A percentile compares a stretch with the other conserved stretches of the same genome.
phyloP scores from a whole-genome alignment of 768 basidiomycete species.

The Pholiota microspora region DNA sequence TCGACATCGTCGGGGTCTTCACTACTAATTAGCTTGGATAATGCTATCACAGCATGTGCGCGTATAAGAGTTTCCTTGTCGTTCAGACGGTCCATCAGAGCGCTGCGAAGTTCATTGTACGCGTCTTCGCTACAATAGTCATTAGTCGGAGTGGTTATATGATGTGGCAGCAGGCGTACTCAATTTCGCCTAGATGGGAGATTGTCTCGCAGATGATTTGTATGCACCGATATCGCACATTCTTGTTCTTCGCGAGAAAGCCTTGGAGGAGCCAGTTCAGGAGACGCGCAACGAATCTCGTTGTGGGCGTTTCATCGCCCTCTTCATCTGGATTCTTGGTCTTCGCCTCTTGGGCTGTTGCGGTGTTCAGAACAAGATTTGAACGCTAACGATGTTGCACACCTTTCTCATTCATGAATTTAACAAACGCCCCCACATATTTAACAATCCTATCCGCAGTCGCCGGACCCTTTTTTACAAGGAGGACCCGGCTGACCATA shows the following conservation, averaged over 20 bases:
- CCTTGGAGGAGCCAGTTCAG: slow-evolving; percentile 77
- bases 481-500: slow-evolving; percentile 68
- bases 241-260: slow-evolving; percentile 89
- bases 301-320: slow-evolving; percentile 61
- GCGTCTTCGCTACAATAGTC: slow-evolving; percentile 67
- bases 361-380: background rate
- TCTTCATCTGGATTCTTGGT: slow-evolving; percentile 41
- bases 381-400: slow-evolving; percentile 18
- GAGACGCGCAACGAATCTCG: slow-evolving; percentile 67
- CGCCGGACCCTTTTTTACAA: slow-evolving; percentile 82
- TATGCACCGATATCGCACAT: slow-evolving; percentile 76
- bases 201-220: slow-evolving; percentile 87
- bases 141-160: background rate
- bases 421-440: slow-evolving; percentile 83
- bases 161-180: slow-evolving; percentile 48
- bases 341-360: slow-evolving; percentile 15
- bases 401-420: slow-evolving; percentile 85
- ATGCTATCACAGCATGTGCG: slow-evolving; percentile 80
- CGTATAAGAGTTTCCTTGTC: slow-evolving; percentile 87
- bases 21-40: slow-evolving; percentile 77
- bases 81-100: slow-evolving; percentile 72
- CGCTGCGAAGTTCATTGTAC: slow-evolving; percentile 63
- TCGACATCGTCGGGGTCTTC: slow-evolving; percentile 58
- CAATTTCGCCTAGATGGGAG: slow-evolving; percentile 81
- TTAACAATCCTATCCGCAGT: slow-evolving; percentile 83